These are phyloP conservation scores for Magnaporthales sp. DNA, from an alignment of 2,329 filamentous ascomycete genomes.

Conservation along the genomic window DNA sequence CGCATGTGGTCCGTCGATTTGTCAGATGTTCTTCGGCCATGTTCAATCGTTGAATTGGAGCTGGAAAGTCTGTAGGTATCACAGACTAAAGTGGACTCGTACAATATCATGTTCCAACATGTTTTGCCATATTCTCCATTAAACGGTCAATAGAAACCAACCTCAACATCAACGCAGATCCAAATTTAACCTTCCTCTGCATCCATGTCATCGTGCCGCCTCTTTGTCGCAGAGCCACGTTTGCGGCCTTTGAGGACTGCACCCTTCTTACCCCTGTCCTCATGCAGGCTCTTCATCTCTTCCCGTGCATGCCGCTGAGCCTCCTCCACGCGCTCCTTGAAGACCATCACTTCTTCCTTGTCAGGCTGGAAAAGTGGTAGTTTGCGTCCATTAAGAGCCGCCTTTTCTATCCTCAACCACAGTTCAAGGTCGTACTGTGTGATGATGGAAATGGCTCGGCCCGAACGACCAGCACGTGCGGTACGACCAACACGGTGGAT, in stretches of 20 bases:
- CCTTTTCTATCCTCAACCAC: slow-evolving; percentile 72
- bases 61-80: too few species aligned
- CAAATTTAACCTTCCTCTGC: slow-evolving; percentile 56
- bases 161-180: background rate
- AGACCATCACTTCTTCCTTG: slow-evolving; percentile 80
- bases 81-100: too few species aligned
- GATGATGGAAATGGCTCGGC: slow-evolving; percentile 70
- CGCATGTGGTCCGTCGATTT: too few species aligned
- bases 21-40: too few species aligned
- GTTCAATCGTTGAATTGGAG: too few species aligned
- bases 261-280: slow-evolving; percentile 54
- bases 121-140: background rate
- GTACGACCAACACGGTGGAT: slow-evolving; percentile 86
- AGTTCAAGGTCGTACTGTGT: slow-evolving; percentile 85
- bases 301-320: slow-evolving; percentile 71
- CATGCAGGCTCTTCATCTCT: slow-evolving; percentile 74
- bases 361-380: slow-evolving; percentile 59
- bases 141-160: background rate
- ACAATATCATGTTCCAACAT: too few species aligned
- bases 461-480: slow-evolving; percentile 76
- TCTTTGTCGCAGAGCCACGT: slow-evolving; percentile 25
- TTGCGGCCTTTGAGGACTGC: slow-evolving; percentile 36
- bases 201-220: slow-evolving; percentile 58
- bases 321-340: slow-evolving; percentile 69
- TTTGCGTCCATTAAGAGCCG: slow-evolving; percentile 60